Conservation (phyloP, 352 stramenopile genomes). For the Plasmopara halstedii region DNA sequence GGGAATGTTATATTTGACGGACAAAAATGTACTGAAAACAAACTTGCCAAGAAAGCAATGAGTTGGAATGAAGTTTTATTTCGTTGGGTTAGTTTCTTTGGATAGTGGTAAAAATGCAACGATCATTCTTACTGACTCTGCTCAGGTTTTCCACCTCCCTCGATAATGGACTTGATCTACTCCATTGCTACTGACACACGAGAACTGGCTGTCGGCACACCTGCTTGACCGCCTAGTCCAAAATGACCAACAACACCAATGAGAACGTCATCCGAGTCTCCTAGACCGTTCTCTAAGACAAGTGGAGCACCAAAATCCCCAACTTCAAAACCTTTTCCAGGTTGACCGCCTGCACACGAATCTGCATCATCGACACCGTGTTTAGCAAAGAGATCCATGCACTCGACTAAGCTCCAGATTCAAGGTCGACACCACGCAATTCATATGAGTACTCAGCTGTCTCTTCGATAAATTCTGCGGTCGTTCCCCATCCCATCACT, state of each 20-base stretch:
- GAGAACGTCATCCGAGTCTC: slow-evolving; percentile 20
- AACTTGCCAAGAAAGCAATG: too few relatives aligned
- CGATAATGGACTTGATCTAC: slow-evolving; percentile 29
- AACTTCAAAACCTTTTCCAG: slow-evolving; percentile 19
- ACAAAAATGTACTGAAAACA: too few relatives aligned
- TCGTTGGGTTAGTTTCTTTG: too few relatives aligned
- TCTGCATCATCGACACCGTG: slow-evolving; percentile 19
- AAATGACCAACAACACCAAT: slow-evolving; percentile 48
- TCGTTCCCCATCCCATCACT: slow-evolving; percentile 26
- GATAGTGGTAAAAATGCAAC: too few relatives aligned
- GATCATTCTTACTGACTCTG: too few relatives aligned
- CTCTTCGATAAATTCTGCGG: slow-evolving; percentile 1
- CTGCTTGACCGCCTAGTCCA: slow-evolving; percentile 27
- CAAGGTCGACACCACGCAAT: slow-evolving; percentile 25
- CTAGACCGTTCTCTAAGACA: slow-evolving; percentile 14
- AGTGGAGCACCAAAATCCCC: slow-evolving; percentile 41
- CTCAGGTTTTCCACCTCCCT: too few relatives aligned
- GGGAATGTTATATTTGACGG: too few relatives aligned
- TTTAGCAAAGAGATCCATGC: slow-evolving; percentile 12
- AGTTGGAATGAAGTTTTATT: too few relatives aligned
- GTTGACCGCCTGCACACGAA: slow-evolving; percentile 32
- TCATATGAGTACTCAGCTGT: slow-evolving; percentile 7
- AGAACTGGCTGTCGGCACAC: slow-evolving; percentile 43
- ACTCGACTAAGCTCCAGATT: slow-evolving; percentile 28
- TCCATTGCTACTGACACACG: slow-evolving; percentile 29